A percentile compares a stretch with the other conserved stretches of the same genome.
Evolutionary conservation across 176 grass and related monocot genomes (phyloP).

Genomic region (Luzula sylvatica): DNA sequence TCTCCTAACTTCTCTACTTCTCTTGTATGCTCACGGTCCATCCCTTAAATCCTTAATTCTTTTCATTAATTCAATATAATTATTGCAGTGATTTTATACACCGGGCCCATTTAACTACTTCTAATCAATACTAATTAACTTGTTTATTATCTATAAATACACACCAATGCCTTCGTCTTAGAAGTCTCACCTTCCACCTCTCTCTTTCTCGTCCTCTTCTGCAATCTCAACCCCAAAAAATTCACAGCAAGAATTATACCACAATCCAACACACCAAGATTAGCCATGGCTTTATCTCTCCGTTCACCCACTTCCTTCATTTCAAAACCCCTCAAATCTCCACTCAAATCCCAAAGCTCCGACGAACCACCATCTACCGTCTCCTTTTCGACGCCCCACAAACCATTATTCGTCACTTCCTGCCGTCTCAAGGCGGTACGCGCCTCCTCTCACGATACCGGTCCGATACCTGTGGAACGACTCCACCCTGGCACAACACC

Average conservation of each 20-base stretch:
- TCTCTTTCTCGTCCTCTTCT: neutral
- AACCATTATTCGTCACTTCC: slow-evolving; percentile 27
- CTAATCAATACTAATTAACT: neutral
- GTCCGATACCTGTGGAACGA: slow-evolving; percentile 20
- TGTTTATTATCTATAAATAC: slow-evolving; percentile 27
- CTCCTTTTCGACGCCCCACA: slow-evolving; percentile 35
- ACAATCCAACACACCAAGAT: neutral
- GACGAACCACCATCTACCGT: slow-evolving; percentile 17
- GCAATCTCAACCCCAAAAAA: neutral
- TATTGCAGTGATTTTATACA: too few relatives aligned
- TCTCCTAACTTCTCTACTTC: too few relatives aligned
- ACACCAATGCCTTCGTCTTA: neutral
- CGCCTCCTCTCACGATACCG: slow-evolving; percentile 2
- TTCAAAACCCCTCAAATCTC: slow-evolving; percentile 5
- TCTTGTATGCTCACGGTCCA: too few relatives aligned
- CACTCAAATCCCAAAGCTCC: neutral
- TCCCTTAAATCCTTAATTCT: too few relatives aligned
- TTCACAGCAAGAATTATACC: neutral
- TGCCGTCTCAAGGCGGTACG: slow-evolving; percentile 7
- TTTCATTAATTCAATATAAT: too few relatives aligned
- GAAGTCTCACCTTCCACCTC: slow-evolving; percentile 7
- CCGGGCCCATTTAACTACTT: neutral
- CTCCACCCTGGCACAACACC: slow-evolving; percentile 20
- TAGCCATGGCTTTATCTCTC: slow-evolving; percentile 53
- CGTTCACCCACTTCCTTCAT: slow-evolving; percentile 47